These are phyloP conservation scores for Cyclotella atomus DNA, from an alignment of 108 stramenopile genomes.

Conservation along the genomic window DNA sequence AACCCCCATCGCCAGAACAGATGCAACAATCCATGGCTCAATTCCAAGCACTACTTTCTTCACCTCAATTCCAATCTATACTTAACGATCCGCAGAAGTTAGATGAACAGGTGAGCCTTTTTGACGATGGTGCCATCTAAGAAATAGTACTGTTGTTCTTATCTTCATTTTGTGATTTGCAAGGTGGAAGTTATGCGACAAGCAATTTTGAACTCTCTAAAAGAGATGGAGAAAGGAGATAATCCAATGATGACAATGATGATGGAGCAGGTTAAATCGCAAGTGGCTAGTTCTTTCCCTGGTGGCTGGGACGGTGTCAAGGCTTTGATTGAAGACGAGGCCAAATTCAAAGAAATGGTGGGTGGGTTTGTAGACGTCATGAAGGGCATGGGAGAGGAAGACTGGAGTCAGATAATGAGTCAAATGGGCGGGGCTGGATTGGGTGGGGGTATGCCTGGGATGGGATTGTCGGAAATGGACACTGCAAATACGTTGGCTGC, in stretches of 20 bases:
- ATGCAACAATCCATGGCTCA: conserved; percentile 52
- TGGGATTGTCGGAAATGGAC: conserved; percentile 21
- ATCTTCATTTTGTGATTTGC: too few species aligned
- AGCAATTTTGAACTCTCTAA: conserved; percentile 18
- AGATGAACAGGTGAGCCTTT: conserved; percentile 31
- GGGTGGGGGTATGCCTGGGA: conserved; percentile 28
- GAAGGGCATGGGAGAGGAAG: conserved; percentile 47
- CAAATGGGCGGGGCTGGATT: conserved; percentile 35
- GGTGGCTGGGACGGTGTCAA: conserved; percentile 53
- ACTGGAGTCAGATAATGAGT: conserved; percentile 35
- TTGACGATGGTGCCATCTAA: too few species aligned
- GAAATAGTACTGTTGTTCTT: too few species aligned
- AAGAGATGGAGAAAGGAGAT: conserved; percentile 49
- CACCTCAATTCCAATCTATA: conserved; percentile 43
- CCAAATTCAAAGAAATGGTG: conserved; percentile 46
- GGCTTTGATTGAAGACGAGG: conserved; percentile 29
- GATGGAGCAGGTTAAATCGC: conserved; percentile 49
- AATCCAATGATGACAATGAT: conserved; percentile 50
- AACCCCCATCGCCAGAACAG: conserved; percentile 42
- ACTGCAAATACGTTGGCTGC: conserved; percentile 35
- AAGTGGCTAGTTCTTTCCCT: conserved; percentile 30
- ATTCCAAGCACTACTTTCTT: conserved; percentile 33
- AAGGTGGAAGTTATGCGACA: conserved; percentile 36
- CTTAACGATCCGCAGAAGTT: conserved; percentile 45
- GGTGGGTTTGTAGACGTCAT: conserved; percentile 41